A percentile compares a stretch with the other conserved stretches of the same genome.
These are phyloP conservation scores for Allium sativum DNA, from an alignment of 106 monocot genomes.

Conservation along the genomic window DNA sequence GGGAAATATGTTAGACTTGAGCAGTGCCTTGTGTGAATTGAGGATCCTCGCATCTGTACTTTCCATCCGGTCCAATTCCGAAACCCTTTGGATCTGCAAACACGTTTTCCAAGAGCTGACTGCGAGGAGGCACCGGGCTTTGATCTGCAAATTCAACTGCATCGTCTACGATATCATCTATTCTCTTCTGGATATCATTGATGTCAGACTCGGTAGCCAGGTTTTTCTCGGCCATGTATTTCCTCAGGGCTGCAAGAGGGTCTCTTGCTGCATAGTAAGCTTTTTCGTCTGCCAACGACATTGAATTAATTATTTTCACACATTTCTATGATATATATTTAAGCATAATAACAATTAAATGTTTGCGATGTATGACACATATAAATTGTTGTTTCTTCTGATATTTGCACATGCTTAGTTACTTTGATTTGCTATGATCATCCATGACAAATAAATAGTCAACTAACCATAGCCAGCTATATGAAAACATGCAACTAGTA, in stretches of 20 bases:
- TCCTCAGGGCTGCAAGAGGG: slow-evolving; percentile 71
- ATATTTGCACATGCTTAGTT: no score
- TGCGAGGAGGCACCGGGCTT: slow-evolving; percentile 74
- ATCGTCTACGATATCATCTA: slow-evolving; percentile 72
- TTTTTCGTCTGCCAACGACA: slow-evolving; percentile 63
- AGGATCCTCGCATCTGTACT: slow-evolving; percentile 94
- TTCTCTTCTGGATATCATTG: slow-evolving; percentile 77
- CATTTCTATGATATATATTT: no score
- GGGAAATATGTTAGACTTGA: slow-evolving; percentile 35
- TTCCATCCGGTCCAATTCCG: slow-evolving; percentile 92
- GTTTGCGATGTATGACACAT: no score
- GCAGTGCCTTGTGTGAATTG: slow-evolving; percentile 84
- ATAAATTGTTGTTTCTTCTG: no score
- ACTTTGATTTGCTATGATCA: no score
- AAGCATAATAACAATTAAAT: no score
- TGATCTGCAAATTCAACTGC: slow-evolving; percentile 90
- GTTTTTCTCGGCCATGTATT: slow-evolving; percentile 54
- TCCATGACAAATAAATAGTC: no score
- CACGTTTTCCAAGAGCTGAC: slow-evolving; percentile 90
- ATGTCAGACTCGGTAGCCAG: slow-evolving; percentile 72
- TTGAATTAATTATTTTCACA: background rate
- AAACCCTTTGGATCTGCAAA: slow-evolving; percentile 95
- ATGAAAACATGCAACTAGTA: no score
- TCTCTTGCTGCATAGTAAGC: slow-evolving; percentile 80
- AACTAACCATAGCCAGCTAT: no score